These are phyloP conservation scores for Collybiopsis confluens DNA, from an alignment of 768 basidiomycete species.

Conservation along the genomic window DNA sequence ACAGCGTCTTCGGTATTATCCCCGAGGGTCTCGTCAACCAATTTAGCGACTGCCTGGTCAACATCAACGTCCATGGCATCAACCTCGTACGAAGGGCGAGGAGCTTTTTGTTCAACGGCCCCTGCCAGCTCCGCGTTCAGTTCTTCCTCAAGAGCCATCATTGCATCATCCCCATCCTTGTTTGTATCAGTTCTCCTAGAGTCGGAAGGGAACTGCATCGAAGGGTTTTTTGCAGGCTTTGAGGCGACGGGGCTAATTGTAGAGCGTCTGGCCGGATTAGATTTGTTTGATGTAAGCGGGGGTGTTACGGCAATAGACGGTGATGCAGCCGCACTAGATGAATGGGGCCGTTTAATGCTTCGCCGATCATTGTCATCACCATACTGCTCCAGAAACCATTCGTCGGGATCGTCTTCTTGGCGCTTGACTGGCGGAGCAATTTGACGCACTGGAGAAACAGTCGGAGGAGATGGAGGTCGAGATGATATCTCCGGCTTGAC, in stretches of 20 bases:
- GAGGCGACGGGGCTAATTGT: conserved; percentile 9
- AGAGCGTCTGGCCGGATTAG: conserved; percentile 17
- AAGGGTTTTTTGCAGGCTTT: conserved; percentile 9
- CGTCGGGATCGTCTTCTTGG: conserved; percentile 52
- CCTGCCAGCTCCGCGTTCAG: conserved; percentile 33
- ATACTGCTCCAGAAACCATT: conserved; percentile 57
- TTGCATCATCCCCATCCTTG: conserved; percentile 25
- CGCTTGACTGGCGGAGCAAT: neutral
- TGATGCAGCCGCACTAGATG: conserved; percentile 16
- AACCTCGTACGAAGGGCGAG: conserved; percentile 22
- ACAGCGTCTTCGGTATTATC: conserved; percentile 13
- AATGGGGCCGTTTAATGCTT: conserved; percentile 22
- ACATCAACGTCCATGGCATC: conserved; percentile 35
- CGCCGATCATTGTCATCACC: conserved; percentile 28
- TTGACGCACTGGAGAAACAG: neutral
- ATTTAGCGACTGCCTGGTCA: conserved; percentile 37
- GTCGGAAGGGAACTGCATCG: conserved; percentile 16
- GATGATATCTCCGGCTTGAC: neutral
- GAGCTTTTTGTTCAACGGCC: conserved; percentile 13
- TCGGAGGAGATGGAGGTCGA: neutral
- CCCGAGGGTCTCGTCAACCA: conserved; percentile 39
- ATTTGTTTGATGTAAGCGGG: conserved; percentile 7
- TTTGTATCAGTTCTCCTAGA: neutral
- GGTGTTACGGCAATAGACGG: conserved; percentile 18
- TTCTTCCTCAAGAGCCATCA: conserved; percentile 42